Conservation (phyloP, 305 asterid genomes). For the Plantago coronopus region DNA sequence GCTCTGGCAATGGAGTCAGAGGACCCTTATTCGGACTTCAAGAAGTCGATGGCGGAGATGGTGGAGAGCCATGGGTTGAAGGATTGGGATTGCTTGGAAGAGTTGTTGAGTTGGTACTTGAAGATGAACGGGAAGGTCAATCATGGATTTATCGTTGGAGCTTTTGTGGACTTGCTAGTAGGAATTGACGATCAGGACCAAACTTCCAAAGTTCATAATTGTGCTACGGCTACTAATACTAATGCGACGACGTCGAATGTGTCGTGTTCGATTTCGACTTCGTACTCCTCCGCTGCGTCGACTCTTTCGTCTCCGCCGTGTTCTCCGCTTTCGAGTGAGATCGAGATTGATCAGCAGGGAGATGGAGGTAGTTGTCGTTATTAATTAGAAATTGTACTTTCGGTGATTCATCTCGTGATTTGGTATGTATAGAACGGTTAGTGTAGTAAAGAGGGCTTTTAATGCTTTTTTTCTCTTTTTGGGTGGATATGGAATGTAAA, state of each 20-base stretch:
- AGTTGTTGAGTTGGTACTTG: constrained; percentile 59
- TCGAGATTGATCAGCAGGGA: constrained; percentile 3
- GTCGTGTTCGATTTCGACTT: constrained; percentile 23
- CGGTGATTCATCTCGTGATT: neutral
- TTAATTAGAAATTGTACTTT: constrained; percentile 21
- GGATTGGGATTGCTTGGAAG: constrained; percentile 68
- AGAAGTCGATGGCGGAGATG: constrained; percentile 58
- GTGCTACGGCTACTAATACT: neutral
- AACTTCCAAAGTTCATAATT: too few species aligned
- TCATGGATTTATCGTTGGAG: constrained; percentile 60
- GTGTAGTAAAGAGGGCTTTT: neutral
- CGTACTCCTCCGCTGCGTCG: constrained; percentile 46
- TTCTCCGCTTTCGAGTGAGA: constrained; percentile 21
- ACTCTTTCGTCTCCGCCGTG: constrained; percentile 39
- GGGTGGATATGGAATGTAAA: constrained; percentile 2
- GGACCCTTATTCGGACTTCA: constrained; percentile 66
- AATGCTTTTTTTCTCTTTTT: neutral
- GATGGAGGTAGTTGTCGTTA: constrained; percentile 17
- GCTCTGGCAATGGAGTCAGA: constrained; percentile 62
- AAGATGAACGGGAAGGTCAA: constrained; percentile 52
- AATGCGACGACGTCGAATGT: constrained; percentile 18
- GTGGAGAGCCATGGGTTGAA: constrained; percentile 47
- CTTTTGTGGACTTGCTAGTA: constrained; percentile 58
- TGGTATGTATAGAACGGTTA: constrained; percentile 13
- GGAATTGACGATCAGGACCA: constrained; percentile 11